These are phyloP conservation scores for Aphanoascus verrucosus DNA, from an alignment of 2,329 filamentous ascomycete genomes.

Conservation along the genomic window DNA sequence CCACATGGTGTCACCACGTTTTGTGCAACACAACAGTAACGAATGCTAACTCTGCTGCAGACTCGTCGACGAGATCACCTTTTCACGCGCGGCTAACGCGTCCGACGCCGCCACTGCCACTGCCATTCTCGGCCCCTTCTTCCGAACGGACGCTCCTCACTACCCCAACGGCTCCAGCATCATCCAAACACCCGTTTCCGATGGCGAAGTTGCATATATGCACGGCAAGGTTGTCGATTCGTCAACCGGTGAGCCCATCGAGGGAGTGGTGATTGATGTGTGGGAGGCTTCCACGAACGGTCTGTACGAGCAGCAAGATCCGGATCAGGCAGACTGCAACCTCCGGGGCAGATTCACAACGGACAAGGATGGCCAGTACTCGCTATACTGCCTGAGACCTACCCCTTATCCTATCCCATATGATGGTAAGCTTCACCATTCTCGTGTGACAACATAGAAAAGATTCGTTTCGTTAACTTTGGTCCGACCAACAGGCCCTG, in stretches of 20 bases:
- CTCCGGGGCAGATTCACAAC: slow-evolving; percentile 62
- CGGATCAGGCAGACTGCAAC: slow-evolving; percentile 59
- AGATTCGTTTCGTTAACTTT: neutral
- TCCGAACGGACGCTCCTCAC: slow-evolving; percentile 60
- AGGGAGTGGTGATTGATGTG: slow-evolving; percentile 58
- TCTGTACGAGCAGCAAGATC: slow-evolving; percentile 59
- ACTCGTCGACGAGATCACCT: slow-evolving; percentile 72
- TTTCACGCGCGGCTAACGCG: slow-evolving; percentile 47
- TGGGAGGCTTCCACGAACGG: slow-evolving; percentile 72
- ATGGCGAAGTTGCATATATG: slow-evolving; percentile 51
- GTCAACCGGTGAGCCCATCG: slow-evolving; percentile 52
- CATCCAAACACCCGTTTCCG: slow-evolving; percentile 39
- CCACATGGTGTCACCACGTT: neutral
- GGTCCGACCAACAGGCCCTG: slow-evolving; percentile 36
- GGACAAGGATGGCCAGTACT: slow-evolving; percentile 53
- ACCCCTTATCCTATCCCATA: slow-evolving; percentile 47
- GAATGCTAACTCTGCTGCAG: slow-evolving; percentile 19
- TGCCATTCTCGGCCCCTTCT: slow-evolving; percentile 77
- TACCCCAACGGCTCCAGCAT: slow-evolving; percentile 61
- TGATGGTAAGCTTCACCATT: slow-evolving; percentile 35
- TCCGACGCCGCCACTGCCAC: slow-evolving; percentile 55
- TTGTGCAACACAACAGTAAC: neutral
- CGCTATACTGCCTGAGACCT: slow-evolving; percentile 51
- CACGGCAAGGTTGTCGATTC: slow-evolving; percentile 52
- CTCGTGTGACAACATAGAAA: too few species aligned